phyloP scores from a whole-genome alignment of 257 asterid species.

The Lavandula angustifolia region DNA sequence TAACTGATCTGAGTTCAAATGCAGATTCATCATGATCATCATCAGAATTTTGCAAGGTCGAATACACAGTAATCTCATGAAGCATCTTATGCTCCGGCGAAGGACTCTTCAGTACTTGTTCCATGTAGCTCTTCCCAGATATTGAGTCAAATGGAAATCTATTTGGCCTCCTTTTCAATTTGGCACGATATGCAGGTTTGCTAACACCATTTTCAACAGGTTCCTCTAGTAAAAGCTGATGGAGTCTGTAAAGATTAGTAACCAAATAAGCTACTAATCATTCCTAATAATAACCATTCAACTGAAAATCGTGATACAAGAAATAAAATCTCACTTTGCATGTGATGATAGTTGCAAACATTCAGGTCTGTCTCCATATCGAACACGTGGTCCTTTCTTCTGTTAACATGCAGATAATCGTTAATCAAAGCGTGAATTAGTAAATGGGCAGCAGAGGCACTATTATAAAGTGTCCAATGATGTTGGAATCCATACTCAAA shows the following conservation, averaged over 20 bases:
- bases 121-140: slow-evolving; percentile 87
- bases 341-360: slow-evolving; percentile 52
- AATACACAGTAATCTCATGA: slow-evolving; percentile 51
- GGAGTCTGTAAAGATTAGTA: slow-evolving; percentile 64
- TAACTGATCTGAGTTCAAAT: slow-evolving; percentile 43
- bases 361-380: slow-evolving; percentile 72
- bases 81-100: slow-evolving; percentile 72
- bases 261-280: slow-evolving; percentile 20
- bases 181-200: slow-evolving; percentile 59
- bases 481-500: neutral
- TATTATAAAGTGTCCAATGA: slow-evolving; percentile 3
- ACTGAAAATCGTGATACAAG: slow-evolving; percentile 3
- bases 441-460: slow-evolving; percentile 25
- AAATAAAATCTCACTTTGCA: slow-evolving; percentile 70
- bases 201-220: slow-evolving; percentile 60
- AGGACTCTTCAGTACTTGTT: slow-evolving; percentile 55
- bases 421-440: neutral
- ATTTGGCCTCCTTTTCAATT: slow-evolving; percentile 77
- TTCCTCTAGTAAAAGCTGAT: slow-evolving; percentile 88
- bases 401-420: slow-evolving; percentile 37
- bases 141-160: slow-evolving; percentile 73
- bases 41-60: slow-evolving; percentile 40
- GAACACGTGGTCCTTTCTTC: slow-evolving; percentile 78
- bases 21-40: slow-evolving; percentile 45
- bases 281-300: slow-evolving; percentile 18